Conservation (phyloP, 805 yeast species). For the Yarrowia divulgata region DNA sequence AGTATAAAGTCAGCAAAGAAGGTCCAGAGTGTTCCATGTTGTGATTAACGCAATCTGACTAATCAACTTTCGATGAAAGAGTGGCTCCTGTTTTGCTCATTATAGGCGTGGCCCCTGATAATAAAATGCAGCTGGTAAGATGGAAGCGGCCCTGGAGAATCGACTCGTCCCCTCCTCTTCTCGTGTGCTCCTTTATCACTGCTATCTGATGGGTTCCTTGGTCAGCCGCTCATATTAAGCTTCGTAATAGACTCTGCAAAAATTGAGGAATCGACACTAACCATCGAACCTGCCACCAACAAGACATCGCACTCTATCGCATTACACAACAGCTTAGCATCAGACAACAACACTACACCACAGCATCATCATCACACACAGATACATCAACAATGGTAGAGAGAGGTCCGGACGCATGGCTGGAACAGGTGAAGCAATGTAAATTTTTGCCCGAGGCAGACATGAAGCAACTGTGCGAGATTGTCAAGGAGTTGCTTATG, state of each 20-base stretch:
- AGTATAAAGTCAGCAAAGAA: background rate
- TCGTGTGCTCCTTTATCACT: background rate
- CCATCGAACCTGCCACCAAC: conserved; percentile 31
- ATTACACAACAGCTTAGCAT: conserved; percentile 25
- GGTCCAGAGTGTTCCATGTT: conserved; percentile 5
- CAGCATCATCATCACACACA: conserved; percentile 22
- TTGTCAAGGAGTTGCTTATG: conserved; percentile 92
- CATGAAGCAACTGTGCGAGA: conserved; percentile 95
- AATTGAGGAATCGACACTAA: conserved; percentile 34
- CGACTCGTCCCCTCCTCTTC: background rate
- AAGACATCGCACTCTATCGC: conserved; percentile 35
- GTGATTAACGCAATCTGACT: conserved; percentile 18
- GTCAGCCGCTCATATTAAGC: conserved; percentile 36
- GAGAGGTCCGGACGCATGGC: conserved; percentile 92
- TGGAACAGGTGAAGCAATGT: conserved; percentile 91
- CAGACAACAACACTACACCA: conserved; percentile 25
- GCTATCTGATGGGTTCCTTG: conserved; percentile 10
- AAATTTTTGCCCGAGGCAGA: conserved; percentile 87
- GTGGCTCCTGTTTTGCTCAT: background rate
- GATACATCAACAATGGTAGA: conserved; percentile 44
- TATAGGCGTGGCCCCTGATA: background rate
- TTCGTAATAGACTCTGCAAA: conserved; percentile 35
- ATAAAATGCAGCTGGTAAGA: background rate
- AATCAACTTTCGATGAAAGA: background rate
- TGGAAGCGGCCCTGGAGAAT: background rate